These are phyloP conservation scores for Metahyphopichia silvanorum DNA, from an alignment of 805 yeast genomes.

Conservation along the genomic window DNA sequence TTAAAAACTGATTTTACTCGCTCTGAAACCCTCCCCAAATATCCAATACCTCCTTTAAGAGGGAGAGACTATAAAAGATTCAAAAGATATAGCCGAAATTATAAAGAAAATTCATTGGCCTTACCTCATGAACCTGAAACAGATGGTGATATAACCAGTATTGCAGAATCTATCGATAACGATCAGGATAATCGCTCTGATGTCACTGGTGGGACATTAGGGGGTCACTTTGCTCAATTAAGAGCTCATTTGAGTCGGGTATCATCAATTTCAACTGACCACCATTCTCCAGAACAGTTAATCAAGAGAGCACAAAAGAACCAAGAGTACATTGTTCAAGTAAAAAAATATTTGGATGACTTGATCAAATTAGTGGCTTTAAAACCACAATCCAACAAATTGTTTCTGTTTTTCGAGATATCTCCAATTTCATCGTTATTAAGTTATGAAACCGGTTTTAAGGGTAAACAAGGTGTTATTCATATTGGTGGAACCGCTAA, in stretches of 20 bases:
- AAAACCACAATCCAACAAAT: slow-evolving; percentile 75
- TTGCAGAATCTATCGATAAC: background rate
- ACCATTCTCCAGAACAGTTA: slow-evolving; percentile 29
- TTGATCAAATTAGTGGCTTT: slow-evolving; percentile 59
- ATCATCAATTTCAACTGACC: slow-evolving; percentile 15
- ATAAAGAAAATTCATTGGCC: slow-evolving; percentile 1
- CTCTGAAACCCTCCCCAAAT: slow-evolving; percentile 42
- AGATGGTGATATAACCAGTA: background rate
- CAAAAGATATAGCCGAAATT: background rate
- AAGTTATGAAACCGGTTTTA: slow-evolving; percentile 75
- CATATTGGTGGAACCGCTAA: slow-evolving; percentile 79
- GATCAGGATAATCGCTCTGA: slow-evolving; percentile 18
- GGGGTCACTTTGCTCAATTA: slow-evolving; percentile 24
- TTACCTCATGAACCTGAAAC: background rate
- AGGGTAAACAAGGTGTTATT: slow-evolving; percentile 87
- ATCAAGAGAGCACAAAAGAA: slow-evolving; percentile 22
- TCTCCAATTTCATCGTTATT: slow-evolving; percentile 84
- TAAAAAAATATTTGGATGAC: slow-evolving; percentile 67
- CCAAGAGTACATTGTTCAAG: slow-evolving; percentile 38
- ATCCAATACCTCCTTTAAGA: slow-evolving; percentile 39
- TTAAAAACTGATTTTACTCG: slow-evolving; percentile 33
- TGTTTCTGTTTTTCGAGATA: slow-evolving; percentile 85
- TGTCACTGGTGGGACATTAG: slow-evolving; percentile 14
- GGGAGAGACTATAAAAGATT: slow-evolving; percentile 2
- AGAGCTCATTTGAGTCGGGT: slow-evolving; percentile 30